phyloP scores from a whole-genome alignment of 768 basidiomycete genomes.

The Boletus fagicola region DNA sequence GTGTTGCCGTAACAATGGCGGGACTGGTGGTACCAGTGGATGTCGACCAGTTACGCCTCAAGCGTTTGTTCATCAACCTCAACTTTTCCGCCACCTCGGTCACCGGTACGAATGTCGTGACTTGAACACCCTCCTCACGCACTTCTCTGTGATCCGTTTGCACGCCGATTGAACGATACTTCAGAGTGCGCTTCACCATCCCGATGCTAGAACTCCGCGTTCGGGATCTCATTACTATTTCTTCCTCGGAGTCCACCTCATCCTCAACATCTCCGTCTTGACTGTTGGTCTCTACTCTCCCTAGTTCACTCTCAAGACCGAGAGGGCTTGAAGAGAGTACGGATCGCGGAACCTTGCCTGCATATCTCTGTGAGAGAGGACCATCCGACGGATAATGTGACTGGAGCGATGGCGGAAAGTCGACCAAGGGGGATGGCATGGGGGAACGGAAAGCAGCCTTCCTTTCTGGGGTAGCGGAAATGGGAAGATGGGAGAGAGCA shows the following conservation, averaged over 20 bases:
- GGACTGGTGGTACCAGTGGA: constrained; percentile 6
- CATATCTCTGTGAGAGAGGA: constrained; percentile 78
- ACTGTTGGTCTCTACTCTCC: constrained; percentile 64
- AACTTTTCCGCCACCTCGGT: constrained; percentile 23
- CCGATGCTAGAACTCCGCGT: constrained; percentile 34
- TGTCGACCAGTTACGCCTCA: constrained; percentile 22
- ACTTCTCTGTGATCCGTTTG: constrained; percentile 63
- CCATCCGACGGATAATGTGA: constrained; percentile 86
- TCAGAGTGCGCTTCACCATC: constrained; percentile 25
- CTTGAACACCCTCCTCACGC: constrained; percentile 60
- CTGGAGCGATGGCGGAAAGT: constrained; percentile 55
- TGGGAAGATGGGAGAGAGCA: constrained; percentile 33
- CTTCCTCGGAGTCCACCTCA: constrained; percentile 58
- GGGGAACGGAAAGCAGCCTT: constrained; percentile 20
- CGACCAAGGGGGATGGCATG: constrained; percentile 36
- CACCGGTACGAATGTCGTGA: constrained; percentile 28
- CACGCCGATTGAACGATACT: constrained; percentile 65
- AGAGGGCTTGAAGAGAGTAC: constrained; percentile 38
- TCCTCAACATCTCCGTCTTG: constrained; percentile 83
- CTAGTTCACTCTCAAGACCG: constrained; percentile 24
- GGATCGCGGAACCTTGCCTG: constrained; percentile 56
- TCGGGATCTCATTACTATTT: constrained; percentile 33
- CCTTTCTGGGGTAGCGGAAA: constrained; percentile 30
- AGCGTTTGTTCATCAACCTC: constrained; percentile 19
- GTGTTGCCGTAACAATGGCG: background rate